A percentile compares a stretch with the other conserved stretches of the same genome.
Evolutionary conservation across 805 yeast genomes (phyloP).

Genomic region (Ogataea siamensis): DNA sequence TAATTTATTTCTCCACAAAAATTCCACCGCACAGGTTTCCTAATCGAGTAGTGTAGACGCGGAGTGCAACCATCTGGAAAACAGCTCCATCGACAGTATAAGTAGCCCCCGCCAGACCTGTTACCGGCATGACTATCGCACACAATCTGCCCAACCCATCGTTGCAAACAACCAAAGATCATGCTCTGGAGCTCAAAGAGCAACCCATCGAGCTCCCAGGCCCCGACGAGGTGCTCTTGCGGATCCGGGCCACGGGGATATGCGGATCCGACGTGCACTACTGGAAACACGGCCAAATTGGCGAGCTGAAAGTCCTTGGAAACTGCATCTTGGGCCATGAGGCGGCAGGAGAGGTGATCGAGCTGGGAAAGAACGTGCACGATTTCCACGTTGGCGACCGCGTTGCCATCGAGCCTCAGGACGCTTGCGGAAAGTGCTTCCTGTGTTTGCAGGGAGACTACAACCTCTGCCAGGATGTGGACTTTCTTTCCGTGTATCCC

Average conservation of each 20-base stretch:
- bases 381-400: constrained; percentile 45
- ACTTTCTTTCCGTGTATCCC: constrained; percentile 39
- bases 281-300: constrained; percentile 64
- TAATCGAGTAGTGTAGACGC: constrained; percentile 3
- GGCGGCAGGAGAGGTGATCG: constrained; percentile 44
- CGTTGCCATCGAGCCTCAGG: constrained; percentile 54
- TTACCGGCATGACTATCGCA: neutral
- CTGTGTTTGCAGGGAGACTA: constrained; percentile 40
- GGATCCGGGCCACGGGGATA: constrained; percentile 64
- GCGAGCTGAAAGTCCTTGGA: constrained; percentile 39
- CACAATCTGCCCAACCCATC: constrained; percentile 18
- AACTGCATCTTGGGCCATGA: constrained; percentile 45
- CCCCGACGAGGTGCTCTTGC: constrained; percentile 49
- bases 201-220: constrained; percentile 29
- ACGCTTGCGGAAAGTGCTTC: constrained; percentile 45
- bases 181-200: constrained; percentile 19
- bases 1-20: neutral
- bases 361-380: constrained; percentile 46
- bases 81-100: too few relatives aligned
- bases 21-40: constrained; percentile 1
- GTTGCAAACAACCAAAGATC: constrained; percentile 21
- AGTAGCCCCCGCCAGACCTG: neutral
- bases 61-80: too few relatives aligned
- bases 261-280: constrained; percentile 79
- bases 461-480: constrained; percentile 39